Percentiles rank a stretch among this genome's conserved stretches.
These are phyloP conservation scores for Fusarium secorum DNA, from an alignment of 2,329 filamentous ascomycete genomes.

Conservation along the genomic window DNA sequence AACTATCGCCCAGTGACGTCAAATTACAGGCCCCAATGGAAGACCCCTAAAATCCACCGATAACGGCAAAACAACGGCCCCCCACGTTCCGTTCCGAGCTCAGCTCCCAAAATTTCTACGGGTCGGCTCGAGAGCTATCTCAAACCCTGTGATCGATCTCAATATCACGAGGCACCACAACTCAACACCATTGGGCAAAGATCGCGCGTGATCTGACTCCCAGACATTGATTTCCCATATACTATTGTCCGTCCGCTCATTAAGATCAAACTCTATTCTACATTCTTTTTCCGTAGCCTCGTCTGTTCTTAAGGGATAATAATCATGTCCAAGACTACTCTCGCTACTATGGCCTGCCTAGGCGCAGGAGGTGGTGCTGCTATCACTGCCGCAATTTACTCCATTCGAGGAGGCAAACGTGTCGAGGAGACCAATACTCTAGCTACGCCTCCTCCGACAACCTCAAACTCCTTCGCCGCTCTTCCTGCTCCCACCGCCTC, in stretches of 20 bases:
- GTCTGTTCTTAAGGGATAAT: background rate
- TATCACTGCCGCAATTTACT: constrained; percentile 73
- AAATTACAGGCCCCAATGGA: background rate
- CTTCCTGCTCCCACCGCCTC: constrained; percentile 42
- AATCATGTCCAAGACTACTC: constrained; percentile 78
- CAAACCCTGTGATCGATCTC: constrained; percentile 23
- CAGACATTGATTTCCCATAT: background rate
- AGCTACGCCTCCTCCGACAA: constrained; percentile 44
- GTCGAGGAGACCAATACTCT: constrained; percentile 47
- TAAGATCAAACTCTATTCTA: background rate
- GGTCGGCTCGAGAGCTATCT: constrained; percentile 12
- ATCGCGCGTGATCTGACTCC: constrained; percentile 15
- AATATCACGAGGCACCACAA: constrained; percentile 29
- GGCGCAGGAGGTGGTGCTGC: constrained; percentile 80
- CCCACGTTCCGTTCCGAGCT: constrained; percentile 30
- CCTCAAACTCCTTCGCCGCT: constrained; percentile 42
- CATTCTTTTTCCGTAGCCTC: background rate
- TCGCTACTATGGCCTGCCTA: constrained; percentile 78
- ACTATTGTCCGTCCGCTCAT: background rate
- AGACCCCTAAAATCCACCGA: constrained; percentile 26
- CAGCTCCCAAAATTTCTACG: constrained; percentile 28
- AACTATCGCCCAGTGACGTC: constrained; percentile 17
- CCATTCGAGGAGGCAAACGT: constrained; percentile 61
- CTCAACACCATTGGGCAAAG: constrained; percentile 23
- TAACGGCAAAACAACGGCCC: constrained; percentile 32